A percentile compares a stretch with the other conserved stretches of the same genome.
phyloP scores from a whole-genome alignment of 2,329 filamentous ascomycete species.

The Ceratocystis lukuohia region DNA sequence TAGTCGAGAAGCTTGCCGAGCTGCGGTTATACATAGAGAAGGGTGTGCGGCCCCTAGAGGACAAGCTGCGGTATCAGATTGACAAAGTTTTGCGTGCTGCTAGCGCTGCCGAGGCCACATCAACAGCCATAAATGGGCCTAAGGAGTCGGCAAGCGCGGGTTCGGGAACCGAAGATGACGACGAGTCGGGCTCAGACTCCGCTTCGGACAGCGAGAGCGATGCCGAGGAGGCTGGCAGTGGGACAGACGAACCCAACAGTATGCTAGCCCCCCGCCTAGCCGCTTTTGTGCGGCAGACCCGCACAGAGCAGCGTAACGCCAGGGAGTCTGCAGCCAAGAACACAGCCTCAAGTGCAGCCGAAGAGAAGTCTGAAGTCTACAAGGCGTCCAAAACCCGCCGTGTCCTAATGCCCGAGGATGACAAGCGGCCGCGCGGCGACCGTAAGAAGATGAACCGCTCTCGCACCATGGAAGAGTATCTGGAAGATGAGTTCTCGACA shows the following conservation, averaged over 20 bases:
- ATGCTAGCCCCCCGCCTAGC: constrained; percentile 15
- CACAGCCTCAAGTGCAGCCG: constrained; percentile 22
- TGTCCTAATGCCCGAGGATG: constrained; percentile 63
- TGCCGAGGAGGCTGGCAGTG: constrained; percentile 25
- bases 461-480: constrained; percentile 80
- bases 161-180: constrained; percentile 25
- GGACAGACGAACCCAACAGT: constrained; percentile 17
- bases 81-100: constrained; percentile 86
- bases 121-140: constrained; percentile 16
- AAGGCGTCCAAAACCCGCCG: constrained; percentile 78
- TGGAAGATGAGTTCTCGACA: constrained; percentile 67
- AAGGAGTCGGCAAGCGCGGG: constrained; percentile 5
- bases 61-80: constrained; percentile 85
- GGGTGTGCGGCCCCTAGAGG: constrained; percentile 79
- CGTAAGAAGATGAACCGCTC: constrained; percentile 58
- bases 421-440: constrained; percentile 38
- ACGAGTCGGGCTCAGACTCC: constrained; percentile 27
- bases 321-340: constrained; percentile 18
- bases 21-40: constrained; percentile 86
- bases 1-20: constrained; percentile 79
- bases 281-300: constrained; percentile 17
- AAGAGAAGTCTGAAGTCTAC: constrained; percentile 54
- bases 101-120: constrained; percentile 50
- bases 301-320: constrained; percentile 17
- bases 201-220: constrained; percentile 22